Conservation (phyloP, 2,329 filamentous ascomycete species). For the Fusarium vanettenii region DNA sequence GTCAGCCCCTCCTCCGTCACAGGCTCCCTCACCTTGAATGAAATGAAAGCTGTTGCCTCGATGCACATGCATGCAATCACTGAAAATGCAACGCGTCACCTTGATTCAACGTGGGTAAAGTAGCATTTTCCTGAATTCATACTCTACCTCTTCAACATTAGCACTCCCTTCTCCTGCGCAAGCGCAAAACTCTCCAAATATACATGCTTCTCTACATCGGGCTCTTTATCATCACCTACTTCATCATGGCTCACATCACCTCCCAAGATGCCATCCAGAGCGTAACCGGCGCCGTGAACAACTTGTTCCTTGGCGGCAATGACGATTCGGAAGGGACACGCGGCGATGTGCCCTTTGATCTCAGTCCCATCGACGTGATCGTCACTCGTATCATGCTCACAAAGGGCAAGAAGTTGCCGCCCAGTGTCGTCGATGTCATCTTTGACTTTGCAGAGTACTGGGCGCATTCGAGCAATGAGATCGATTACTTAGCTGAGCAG, state of each 20-base stretch:
- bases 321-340: neutral
- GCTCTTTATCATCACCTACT: conserved; percentile 20
- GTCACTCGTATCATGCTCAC: conserved; percentile 61
- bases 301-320: neutral
- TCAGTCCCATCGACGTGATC: conserved; percentile 61
- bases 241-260: conserved; percentile 45
- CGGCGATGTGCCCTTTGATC: conserved; percentile 41
- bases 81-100: conserved; percentile 31
- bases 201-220: conserved; percentile 32
- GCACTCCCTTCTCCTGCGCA: neutral
- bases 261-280: conserved; percentile 35
- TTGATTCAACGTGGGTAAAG: conserved; percentile 2
- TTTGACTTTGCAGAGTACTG: conserved; percentile 73
- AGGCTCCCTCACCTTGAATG: neutral
- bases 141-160: neutral
- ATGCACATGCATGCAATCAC: conserved; percentile 10
- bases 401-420: conserved; percentile 58
- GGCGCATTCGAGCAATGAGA: conserved; percentile 59
- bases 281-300: conserved; percentile 19
- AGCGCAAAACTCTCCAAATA: neutral
- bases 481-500: conserved; percentile 43
- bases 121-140: neutral
- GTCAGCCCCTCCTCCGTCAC: conserved; percentile 10
- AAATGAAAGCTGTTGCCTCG: conserved; percentile 25
- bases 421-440: conserved; percentile 66